Conservation (phyloP, 306 rosid species). For the Leucaena leucocephala region DNA sequence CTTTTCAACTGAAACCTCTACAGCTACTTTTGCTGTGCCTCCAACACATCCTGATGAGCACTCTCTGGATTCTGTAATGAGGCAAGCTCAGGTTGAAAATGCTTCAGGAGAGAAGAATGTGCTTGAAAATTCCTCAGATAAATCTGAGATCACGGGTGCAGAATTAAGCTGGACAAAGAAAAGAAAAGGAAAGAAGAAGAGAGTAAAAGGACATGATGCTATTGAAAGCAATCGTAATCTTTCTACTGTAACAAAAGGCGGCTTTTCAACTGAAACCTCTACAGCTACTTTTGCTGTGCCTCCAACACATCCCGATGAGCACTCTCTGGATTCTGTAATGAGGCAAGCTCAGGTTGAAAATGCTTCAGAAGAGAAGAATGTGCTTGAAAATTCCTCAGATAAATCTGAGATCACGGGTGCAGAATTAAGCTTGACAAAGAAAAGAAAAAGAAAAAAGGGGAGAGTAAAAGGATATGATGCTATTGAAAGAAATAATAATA, state of each 20-base stretch:
- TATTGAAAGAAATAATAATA: conserved; percentile 21
- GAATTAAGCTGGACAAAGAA: conserved; percentile 8
- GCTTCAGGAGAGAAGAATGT: conserved; percentile 24
- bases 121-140: conserved; percentile 15
- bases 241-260: conserved; percentile 11
- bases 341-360: conserved; percentile 31
- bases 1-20: conserved; percentile 24
- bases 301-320: conserved; percentile 30
- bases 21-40: conserved; percentile 16
- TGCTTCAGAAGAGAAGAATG: conserved; percentile 25
- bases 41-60: too few species aligned
- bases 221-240: conserved; percentile 21
- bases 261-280: conserved; percentile 25
- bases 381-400: conserved; percentile 16
- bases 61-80: too few species aligned
- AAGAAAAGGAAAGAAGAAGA: neutral
- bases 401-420: too few species aligned
- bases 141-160: neutral
- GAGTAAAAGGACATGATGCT: neutral
- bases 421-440: neutral
- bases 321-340: too few species aligned
- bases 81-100: conserved; percentile 25
- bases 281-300: conserved; percentile 12
- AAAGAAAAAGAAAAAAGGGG: neutral
- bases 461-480: neutral